Conservation (phyloP, 129 eudicot species). For the Deinandra increscens region DNA sequence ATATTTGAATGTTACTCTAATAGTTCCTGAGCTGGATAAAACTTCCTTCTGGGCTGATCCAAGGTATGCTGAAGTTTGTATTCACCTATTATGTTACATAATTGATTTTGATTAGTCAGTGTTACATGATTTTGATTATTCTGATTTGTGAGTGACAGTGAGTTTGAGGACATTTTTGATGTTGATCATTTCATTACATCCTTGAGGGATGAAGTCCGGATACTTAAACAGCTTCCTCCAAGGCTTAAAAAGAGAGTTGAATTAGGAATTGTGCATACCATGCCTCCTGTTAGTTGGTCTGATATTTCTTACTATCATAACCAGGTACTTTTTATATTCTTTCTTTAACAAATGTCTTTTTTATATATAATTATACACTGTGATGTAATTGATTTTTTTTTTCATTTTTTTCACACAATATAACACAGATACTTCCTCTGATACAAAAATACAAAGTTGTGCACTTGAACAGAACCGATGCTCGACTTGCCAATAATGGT, state of each 20-base stretch:
- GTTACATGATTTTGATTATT: slow-evolving; percentile 17
- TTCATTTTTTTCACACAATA: slow-evolving; percentile 3
- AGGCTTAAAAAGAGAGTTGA: slow-evolving; percentile 84
- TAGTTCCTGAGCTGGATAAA: slow-evolving; percentile 96
- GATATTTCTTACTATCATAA: slow-evolving; percentile 87
- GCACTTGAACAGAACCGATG: slow-evolving; percentile 91
- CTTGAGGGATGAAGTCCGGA: slow-evolving; percentile 92
- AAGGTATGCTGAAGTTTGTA: slow-evolving; percentile 43
- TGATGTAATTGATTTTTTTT: no score
- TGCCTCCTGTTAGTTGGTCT: slow-evolving; percentile 99
- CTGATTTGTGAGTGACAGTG: slow-evolving; percentile 46
- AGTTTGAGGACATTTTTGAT: slow-evolving; percentile 93
- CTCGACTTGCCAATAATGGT: slow-evolving; percentile 91
- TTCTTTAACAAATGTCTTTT: slow-evolving; percentile 4
- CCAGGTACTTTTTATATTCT: slow-evolving; percentile 48
- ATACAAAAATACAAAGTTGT: slow-evolving; percentile 85
- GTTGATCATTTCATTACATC: slow-evolving; percentile 94
- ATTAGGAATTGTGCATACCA: slow-evolving; percentile 62
- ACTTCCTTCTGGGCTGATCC: slow-evolving; percentile 99
- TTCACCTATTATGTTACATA: not conserved
- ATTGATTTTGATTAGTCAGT: no score
- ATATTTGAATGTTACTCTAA: slow-evolving; percentile 83
- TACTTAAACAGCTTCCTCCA: slow-evolving; percentile 87
- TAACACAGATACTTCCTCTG: slow-evolving; percentile 79
- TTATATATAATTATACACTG: not conserved